Percentiles rank a stretch among this genome's conserved stretches.
phyloP scores from a whole-genome alignment of 768 basidiomycete species.

The Suillus cothurnatus region DNA sequence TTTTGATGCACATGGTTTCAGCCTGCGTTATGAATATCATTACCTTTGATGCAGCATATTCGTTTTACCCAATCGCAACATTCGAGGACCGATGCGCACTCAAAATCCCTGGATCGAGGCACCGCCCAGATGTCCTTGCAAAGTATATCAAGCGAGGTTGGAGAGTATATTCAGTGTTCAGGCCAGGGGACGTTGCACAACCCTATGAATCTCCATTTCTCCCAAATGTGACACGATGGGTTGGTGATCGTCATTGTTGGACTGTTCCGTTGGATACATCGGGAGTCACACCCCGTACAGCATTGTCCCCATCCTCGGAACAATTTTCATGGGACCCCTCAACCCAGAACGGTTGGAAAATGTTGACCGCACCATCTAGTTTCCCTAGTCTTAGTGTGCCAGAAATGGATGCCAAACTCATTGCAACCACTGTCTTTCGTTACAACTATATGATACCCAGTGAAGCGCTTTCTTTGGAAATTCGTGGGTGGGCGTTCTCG shows the following conservation, averaged over 20 bases:
- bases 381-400: not conserved
- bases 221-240: constrained; percentile 25
- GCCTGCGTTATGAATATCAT: constrained; percentile 50
- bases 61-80: constrained; percentile 44
- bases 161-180: constrained; percentile 21
- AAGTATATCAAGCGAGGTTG: constrained; percentile 45
- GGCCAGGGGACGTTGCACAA: not conserved
- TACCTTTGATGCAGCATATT: constrained; percentile 41
- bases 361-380: not conserved
- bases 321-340: constrained; percentile 20
- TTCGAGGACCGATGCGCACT: constrained; percentile 37
- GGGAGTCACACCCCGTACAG: constrained; percentile 14
- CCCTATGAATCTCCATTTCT: constrained; percentile 21
- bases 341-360: constrained; percentile 21
- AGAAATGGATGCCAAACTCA: not conserved
- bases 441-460: constrained; percentile 27
- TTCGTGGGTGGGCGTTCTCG: constrained; percentile 13
- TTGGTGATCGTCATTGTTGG: constrained; percentile 36
- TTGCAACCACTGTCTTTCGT: constrained; percentile 26
- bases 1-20: constrained; percentile 12
- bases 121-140: constrained; percentile 13
- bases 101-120: constrained; percentile 6
- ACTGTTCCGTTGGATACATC: constrained; percentile 30
- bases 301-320: constrained; percentile 14
- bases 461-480: not conserved